Percentiles rank a stretch among this genome's conserved stretches.
Conservation (phyloP, 768 basidiomycete genomes). For the Termitomyces sp. region DNA sequence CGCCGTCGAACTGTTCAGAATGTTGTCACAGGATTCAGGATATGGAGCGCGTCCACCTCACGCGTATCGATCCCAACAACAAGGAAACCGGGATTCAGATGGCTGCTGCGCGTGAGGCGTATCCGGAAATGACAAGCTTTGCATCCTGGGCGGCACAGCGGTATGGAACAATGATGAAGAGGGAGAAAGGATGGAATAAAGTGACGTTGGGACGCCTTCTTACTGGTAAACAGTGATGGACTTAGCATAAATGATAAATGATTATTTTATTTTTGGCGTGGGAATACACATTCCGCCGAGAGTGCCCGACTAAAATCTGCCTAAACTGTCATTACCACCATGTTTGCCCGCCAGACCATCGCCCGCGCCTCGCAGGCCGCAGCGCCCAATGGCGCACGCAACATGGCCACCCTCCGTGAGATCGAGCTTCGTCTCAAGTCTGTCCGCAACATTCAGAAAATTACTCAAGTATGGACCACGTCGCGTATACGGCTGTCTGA, state of each 20-base stretch:
- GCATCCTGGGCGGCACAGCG: conserved; percentile 19
- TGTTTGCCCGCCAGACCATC: conserved; percentile 44
- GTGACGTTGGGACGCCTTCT: conserved; percentile 17
- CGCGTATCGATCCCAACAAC: conserved; percentile 8
- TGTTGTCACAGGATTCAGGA: conserved; percentile 17
- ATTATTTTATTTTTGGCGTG: background rate
- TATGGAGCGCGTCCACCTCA: conserved; percentile 21
- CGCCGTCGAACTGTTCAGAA: conserved; percentile 2
- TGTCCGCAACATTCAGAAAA: conserved; percentile 98
- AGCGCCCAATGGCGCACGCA: conserved; percentile 55
- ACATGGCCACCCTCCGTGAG: conserved; percentile 97
- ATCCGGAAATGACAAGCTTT: conserved; percentile 23
- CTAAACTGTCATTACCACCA: conserved; percentile 16
- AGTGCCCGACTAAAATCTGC: conserved; percentile 28
- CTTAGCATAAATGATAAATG: background rate
- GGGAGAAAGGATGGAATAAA: conserved; percentile 21
- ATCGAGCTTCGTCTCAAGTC: conserved; percentile 96
- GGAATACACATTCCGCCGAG: conserved; percentile 22
- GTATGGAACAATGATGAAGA: background rate
- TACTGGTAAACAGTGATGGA: conserved; percentile 16
- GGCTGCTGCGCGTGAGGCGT: conserved; percentile 14
- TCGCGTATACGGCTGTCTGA: background rate
- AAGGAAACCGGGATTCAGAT: conserved; percentile 18
- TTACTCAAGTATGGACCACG: conserved; percentile 74
- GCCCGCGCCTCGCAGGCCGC: conserved; percentile 35